Evolutionary conservation across 2,329 filamentous ascomycete species (phyloP).

Genomic region (Fusarium sp.): DNA sequence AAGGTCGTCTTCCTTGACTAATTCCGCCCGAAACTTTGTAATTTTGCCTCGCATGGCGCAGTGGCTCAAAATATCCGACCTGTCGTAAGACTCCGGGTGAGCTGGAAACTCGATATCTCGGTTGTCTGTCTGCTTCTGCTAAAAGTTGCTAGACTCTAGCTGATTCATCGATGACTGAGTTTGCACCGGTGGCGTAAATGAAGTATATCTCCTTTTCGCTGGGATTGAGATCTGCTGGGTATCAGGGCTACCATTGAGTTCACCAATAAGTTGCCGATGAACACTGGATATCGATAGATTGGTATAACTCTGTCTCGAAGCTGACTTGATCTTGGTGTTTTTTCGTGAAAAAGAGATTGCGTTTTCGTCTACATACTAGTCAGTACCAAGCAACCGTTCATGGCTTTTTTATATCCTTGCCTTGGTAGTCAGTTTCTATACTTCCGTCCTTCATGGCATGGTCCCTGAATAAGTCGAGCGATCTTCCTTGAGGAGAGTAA

Average conservation of each 20-base stretch:
- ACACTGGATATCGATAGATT: neutral
- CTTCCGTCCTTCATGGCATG: slow-evolving; percentile 27
- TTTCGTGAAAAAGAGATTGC: neutral
- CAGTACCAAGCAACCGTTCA: neutral
- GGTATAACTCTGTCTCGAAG: neutral
- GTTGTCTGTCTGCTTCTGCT: slow-evolving; percentile 14
- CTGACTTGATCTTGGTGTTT: neutral
- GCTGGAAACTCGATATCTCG: neutral
- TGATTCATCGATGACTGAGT: neutral
- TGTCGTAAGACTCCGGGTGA: neutral
- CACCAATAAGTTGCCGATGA: neutral
- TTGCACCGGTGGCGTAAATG: slow-evolving; percentile 16
- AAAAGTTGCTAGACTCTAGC: slow-evolving; percentile 7
- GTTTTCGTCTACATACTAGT: neutral
- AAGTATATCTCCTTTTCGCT: slow-evolving; percentile 4
- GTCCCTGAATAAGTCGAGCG: slow-evolving; percentile 41
- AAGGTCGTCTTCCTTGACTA: neutral
- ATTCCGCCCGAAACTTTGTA: neutral
- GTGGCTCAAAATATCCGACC: slow-evolving; percentile 10
- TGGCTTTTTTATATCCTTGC: neutral
- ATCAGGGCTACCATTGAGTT: neutral
- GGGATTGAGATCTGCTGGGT: neutral
- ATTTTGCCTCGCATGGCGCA: neutral
- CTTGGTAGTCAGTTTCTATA: neutral
- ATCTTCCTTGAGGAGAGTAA: slow-evolving; percentile 49